A percentile compares a stretch with the other conserved stretches of the same genome.
Evolutionary conservation across 257 asterid genomes (phyloP).

Genomic region (Scutellaria galericulata): DNA sequence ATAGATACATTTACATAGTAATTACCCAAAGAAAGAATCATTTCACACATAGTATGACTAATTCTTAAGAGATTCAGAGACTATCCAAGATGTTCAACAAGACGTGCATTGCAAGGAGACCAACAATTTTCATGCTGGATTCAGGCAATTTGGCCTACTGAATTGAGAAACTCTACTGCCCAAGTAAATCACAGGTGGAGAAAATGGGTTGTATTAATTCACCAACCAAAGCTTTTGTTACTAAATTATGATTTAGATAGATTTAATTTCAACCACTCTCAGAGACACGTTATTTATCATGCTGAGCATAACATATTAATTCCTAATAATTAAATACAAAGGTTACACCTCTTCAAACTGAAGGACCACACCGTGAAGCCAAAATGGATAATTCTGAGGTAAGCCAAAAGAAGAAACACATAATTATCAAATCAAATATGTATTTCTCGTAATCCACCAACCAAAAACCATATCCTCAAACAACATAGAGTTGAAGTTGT

Average conservation of each 20-base stretch:
- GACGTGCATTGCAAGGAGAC: constrained; percentile 7
- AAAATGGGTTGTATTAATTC: neutral
- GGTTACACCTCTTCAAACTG: constrained; percentile 2
- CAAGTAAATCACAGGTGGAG: neutral
- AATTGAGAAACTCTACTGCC: neutral
- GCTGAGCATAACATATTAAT: no score
- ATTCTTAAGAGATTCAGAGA: neutral
- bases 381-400: neutral
- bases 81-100: neutral
- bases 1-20: no score
- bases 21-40: neutral
- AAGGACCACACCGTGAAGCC: neutral
- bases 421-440: neutral
- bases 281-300: neutral
- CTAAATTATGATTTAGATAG: no score
- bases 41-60: neutral
- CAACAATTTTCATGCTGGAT: neutral
- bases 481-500: neutral
- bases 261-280: no score
- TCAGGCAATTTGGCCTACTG: neutral
- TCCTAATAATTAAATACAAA: neutral
- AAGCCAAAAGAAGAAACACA: neutral
- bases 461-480: neutral
- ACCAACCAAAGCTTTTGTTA: neutral
- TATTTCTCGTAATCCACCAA: neutral